Percentiles rank a stretch among this genome's conserved stretches.
These are phyloP conservation scores for Apiotrichum mycotoxinovorans DNA, from an alignment of 1,284 basidiomycete species.

Conservation along the genomic window DNA sequence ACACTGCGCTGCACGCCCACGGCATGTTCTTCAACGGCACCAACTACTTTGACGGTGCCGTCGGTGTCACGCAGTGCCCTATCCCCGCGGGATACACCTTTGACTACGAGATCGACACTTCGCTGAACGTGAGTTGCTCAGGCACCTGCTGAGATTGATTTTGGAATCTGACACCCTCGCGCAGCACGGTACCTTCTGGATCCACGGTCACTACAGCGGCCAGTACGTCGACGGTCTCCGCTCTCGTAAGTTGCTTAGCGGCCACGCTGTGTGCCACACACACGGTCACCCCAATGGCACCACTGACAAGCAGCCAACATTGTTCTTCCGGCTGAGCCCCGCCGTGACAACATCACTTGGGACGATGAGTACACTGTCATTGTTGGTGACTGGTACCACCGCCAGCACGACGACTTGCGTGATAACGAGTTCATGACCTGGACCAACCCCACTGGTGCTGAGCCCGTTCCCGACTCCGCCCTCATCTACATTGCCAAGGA, in stretches of 20 bases:
- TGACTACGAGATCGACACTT: conserved; percentile 74
- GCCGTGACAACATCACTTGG: conserved; percentile 59
- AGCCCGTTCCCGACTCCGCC: conserved; percentile 80
- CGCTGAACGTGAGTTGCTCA: conserved; percentile 11
- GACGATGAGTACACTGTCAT: conserved; percentile 89
- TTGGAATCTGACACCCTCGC: background rate
- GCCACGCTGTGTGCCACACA: no score
- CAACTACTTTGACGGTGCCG: conserved; percentile 83
- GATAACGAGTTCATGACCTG: conserved; percentile 68
- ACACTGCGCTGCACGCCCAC: conserved; percentile 66
- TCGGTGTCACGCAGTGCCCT: conserved; percentile 78
- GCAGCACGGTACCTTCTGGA: conserved; percentile 76
- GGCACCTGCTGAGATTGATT: background rate
- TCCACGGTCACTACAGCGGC: conserved; percentile 64
- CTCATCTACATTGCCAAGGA: conserved; percentile 76
- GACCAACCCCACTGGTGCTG: conserved; percentile 73
- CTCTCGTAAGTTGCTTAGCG: background rate
- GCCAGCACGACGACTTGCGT: conserved; percentile 62
- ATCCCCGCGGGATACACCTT: conserved; percentile 73
- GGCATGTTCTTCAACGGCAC: conserved; percentile 89
- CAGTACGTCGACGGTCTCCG: conserved; percentile 67
- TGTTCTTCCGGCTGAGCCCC: conserved; percentile 59
- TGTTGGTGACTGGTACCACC: conserved; percentile 75
- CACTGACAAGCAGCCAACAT: conserved; percentile 55
- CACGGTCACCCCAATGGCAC: no score